Conservation (phyloP, 371 early-diverging fungal genomes). For the Saksenaea oblongispora region DNA sequence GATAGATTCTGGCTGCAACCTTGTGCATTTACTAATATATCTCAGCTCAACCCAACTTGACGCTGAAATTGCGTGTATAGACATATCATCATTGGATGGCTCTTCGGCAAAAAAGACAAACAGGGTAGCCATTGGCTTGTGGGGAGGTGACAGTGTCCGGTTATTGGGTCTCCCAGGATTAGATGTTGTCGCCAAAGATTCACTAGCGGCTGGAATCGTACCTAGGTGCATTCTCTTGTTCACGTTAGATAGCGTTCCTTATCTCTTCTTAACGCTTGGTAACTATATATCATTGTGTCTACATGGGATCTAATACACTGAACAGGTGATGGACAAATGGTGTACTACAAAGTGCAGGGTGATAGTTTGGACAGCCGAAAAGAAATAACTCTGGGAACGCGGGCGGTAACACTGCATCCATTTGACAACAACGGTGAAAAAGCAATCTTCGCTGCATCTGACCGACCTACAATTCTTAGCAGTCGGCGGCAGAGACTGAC, state of each 20-base stretch:
- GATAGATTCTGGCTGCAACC: neutral
- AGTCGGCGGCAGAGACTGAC: constrained; percentile 63
- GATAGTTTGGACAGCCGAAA: constrained; percentile 45
- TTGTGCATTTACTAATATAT: neutral
- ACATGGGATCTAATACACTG: neutral
- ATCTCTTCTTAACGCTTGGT: constrained; percentile 78
- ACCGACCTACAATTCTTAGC: constrained; percentile 81
- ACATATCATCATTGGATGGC: constrained; percentile 46
- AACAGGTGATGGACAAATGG: constrained; percentile 77
- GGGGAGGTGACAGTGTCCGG: constrained; percentile 61
- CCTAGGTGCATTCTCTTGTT: constrained; percentile 74
- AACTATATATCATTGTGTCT: constrained; percentile 3
- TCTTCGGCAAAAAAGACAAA: constrained; percentile 23
- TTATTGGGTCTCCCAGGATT: constrained; percentile 59
- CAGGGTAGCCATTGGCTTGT: constrained; percentile 65
- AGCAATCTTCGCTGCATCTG: constrained; percentile 80
- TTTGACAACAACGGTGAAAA: constrained; percentile 51
- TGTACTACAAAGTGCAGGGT: constrained; percentile 53
- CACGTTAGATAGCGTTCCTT: constrained; percentile 59
- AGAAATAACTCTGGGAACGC: constrained; percentile 68
- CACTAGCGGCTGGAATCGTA: constrained; percentile 47
- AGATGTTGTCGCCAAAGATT: constrained; percentile 35
- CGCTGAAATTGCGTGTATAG: constrained; percentile 68
- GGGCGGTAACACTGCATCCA: constrained; percentile 59
- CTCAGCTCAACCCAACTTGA: constrained; percentile 45